phyloP scores from a whole-genome alignment of 1,284 basidiomycete genomes.

The Sanghuangporus sanghuang region DNA sequence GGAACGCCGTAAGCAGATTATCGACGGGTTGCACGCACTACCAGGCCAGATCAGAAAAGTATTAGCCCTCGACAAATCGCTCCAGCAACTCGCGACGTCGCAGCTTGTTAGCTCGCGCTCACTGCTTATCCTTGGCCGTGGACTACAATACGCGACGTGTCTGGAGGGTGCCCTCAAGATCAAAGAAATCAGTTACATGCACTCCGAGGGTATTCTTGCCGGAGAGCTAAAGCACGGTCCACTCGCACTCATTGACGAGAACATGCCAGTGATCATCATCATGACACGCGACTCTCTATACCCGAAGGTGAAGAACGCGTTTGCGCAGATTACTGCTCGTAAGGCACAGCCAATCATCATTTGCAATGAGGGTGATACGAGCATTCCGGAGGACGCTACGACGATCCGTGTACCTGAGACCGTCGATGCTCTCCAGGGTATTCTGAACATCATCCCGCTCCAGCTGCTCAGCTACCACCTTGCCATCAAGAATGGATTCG shows the following conservation, averaged over 20 bases:
- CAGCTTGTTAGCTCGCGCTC: slow-evolving; percentile 81
- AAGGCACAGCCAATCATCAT: slow-evolving; percentile 96
- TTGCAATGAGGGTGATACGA: slow-evolving; percentile 91
- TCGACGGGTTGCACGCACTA: slow-evolving; percentile 87
- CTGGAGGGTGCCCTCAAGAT: slow-evolving; percentile 99
- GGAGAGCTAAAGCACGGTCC: slow-evolving; percentile 99
- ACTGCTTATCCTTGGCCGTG: slow-evolving; percentile 95
- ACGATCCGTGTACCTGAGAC: slow-evolving; percentile 93
- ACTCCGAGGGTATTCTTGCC: slow-evolving; percentile 92
- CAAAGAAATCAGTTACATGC: slow-evolving; percentile 97
- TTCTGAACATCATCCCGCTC: slow-evolving; percentile 95
- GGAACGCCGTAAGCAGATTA: slow-evolving; percentile 89
- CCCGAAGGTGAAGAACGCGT: slow-evolving; percentile 96
- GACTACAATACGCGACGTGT: slow-evolving; percentile 97
- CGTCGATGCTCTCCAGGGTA: slow-evolving; percentile 92
- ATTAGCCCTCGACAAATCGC: slow-evolving; percentile 72
- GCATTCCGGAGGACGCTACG: slow-evolving; percentile 71
- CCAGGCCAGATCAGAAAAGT: slow-evolving; percentile 89
- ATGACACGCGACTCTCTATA: slow-evolving; percentile 99
- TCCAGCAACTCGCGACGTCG: slow-evolving; percentile 82
- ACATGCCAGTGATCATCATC: slow-evolving; percentile 97
- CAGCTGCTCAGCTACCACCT: slow-evolving; percentile 97
- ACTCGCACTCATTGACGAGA: slow-evolving; percentile 95
- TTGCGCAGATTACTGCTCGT: slow-evolving; percentile 94
- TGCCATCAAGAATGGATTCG: slow-evolving; percentile 91